Conservation (phyloP, 352 stramenopile species). For the Pythium rishiriense region DNA sequence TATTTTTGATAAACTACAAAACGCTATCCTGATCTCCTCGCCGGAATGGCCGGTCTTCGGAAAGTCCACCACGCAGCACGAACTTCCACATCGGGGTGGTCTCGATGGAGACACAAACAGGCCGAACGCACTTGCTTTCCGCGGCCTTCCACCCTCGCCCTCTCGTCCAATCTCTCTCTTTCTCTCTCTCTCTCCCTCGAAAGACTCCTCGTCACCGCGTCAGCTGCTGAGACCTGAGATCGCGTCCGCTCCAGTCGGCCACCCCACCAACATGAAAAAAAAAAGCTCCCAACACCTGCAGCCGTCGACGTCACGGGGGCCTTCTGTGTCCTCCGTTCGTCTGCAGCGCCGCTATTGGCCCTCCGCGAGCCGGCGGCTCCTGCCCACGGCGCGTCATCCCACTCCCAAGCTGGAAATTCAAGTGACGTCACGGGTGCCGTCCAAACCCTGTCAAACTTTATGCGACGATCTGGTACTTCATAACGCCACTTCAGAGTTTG, state of each 20-base stretch:
- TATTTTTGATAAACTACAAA: background rate
- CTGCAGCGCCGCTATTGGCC: slow-evolving; percentile 7
- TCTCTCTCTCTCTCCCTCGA: background rate
- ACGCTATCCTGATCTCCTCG: background rate
- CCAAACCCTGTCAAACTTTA: slow-evolving; percentile 16
- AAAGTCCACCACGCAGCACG: too few species aligned
- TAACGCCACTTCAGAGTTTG: slow-evolving; percentile 21
- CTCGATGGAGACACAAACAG: background rate
- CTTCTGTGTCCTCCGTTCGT: background rate
- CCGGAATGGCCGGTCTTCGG: too few species aligned
- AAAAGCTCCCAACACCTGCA: too few species aligned
- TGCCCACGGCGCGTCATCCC: slow-evolving; percentile 16
- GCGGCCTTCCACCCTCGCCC: too few species aligned
- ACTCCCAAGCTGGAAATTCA: slow-evolving; percentile 7
- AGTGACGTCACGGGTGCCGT: slow-evolving; percentile 29
- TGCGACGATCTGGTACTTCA: slow-evolving; percentile 31
- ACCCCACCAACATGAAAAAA: too few species aligned
- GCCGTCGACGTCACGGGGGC: slow-evolving; percentile 3
- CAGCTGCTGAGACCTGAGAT: slow-evolving; percentile 13
- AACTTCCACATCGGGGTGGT: too few species aligned
- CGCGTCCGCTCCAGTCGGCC: too few species aligned
- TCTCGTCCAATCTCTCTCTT: background rate
- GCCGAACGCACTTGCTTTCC: too few species aligned
- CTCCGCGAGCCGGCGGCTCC: background rate
- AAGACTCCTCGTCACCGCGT: background rate